Evolutionary conservation across 2,329 filamentous ascomycete genomes (phyloP).

Genomic region (Coniochaeta sp.): DNA sequence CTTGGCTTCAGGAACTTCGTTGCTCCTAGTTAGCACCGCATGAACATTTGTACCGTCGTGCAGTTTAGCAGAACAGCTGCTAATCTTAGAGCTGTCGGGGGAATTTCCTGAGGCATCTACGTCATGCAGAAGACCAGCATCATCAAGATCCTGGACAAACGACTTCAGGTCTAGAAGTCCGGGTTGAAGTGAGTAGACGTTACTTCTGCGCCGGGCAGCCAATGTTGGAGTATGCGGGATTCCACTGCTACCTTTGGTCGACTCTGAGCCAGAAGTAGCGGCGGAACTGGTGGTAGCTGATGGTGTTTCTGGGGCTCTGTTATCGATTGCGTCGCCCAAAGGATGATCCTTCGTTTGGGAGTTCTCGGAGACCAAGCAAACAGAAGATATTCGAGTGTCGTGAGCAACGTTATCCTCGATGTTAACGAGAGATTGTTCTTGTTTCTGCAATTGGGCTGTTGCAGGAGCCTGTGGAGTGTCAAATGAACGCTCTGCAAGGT

Average conservation of each 20-base stretch:
- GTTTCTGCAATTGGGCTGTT: neutral
- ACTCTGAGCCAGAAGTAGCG: neutral
- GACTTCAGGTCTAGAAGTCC: constrained; percentile 14
- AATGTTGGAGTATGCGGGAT: neutral
- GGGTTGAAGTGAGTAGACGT: constrained; percentile 12
- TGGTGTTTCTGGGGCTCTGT: neutral
- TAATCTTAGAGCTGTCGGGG: neutral
- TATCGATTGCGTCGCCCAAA: neutral
- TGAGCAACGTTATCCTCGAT: neutral
- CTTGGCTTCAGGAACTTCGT: neutral
- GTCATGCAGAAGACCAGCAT: neutral
- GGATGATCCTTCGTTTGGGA: neutral
- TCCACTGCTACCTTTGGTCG: neutral
- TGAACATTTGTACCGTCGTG: neutral
- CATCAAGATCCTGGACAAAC: constrained; percentile 13
- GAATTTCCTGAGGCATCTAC: neutral
- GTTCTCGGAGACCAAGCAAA: neutral
- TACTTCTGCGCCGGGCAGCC: constrained; percentile 7
- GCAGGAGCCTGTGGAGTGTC: neutral
- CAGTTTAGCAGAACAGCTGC: neutral
- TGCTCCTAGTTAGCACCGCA: neutral
- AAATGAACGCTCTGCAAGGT: neutral
- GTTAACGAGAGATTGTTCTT: neutral
- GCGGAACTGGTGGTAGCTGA: neutral
- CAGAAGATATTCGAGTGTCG: constrained; percentile 4